Base-by-base conservation (phyloP, 306 rosid genomes). In the Rosa chinensis region DNA sequence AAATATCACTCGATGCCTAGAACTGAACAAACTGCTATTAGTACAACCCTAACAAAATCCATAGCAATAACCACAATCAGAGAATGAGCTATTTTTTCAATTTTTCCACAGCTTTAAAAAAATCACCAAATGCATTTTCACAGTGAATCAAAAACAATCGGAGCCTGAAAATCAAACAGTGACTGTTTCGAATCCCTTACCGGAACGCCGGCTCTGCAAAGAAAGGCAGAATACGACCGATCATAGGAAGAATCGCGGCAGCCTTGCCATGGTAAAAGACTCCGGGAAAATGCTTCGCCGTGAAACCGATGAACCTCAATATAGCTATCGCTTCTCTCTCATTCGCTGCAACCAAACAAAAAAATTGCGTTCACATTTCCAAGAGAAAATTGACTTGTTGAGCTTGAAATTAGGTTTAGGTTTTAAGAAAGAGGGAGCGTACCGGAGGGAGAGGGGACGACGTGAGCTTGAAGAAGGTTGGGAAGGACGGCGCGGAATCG, bases 401-500 rank as follows among this genome's bases (percentile, higher is more conserved):
- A 40, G 25, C 8, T 67, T 40, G 3, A 67, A 40, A 7, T 18
- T 10, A 49, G 23, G 21, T 8, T 5, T 14, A 67, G 39, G 66
- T 64, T 68, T 56, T 23, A 2, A 78, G 71, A 79, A 50, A 44
- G 52, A 43, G 37, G 21, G 9, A 73, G 6, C 2, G 39, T 61
- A 88, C 94, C 97, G 55, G 96, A 76, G 66, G 96, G 84, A 80
- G 94, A 86, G 40, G 99, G 92, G 39, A 87, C 84, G 74, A 92
- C 93, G 25, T 85, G 80, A 53, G 92, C 58, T 52, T 88, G 89
- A 63, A 95, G 90, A 59, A 95, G 98, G 84, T 87, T 83, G 66
- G 96, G 99, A 40, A 95, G 92, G 56, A 95, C 90, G 56, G 88
- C 81, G n/a, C 99, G 96, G 88, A 95, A 95, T 48, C 97, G 66